phyloP scores from a whole-genome alignment of 1,284 basidiomycete genomes.

The Ustilago nuda region DNA sequence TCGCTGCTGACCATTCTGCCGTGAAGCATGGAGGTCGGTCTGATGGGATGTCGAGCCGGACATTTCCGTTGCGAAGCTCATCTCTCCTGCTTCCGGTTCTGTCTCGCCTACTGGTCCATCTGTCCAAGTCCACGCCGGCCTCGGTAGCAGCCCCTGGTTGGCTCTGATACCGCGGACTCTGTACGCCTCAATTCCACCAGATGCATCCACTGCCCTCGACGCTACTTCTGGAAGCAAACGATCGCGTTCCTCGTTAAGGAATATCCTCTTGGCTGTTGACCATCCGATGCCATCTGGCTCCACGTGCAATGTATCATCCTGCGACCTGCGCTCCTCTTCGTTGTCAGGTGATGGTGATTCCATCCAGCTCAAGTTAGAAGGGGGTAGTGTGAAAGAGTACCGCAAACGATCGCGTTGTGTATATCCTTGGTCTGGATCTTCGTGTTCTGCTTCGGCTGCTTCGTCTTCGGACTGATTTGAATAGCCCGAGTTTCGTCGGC shows the following conservation, averaged over 20 bases:
- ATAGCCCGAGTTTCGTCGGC: slow-evolving; percentile 1
- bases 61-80: slow-evolving; percentile 13
- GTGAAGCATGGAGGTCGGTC: not conserved
- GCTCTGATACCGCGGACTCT: slow-evolving; percentile 26
- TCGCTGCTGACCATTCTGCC: not conserved
- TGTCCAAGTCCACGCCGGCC: slow-evolving; percentile 26
- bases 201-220: slow-evolving; percentile 6
- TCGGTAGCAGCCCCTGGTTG: slow-evolving; percentile 24
- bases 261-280: slow-evolving; percentile 39
- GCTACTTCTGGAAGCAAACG: slow-evolving; percentile 27
- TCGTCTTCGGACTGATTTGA: slow-evolving; percentile 33
- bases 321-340: not conserved
- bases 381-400: slow-evolving; percentile 35
- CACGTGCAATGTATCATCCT: slow-evolving; percentile 16
- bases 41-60: slow-evolving; percentile 11
- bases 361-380: slow-evolving; percentile 31
- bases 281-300: slow-evolving; percentile 43
- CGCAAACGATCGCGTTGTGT: slow-evolving; percentile 32
- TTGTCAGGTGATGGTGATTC: slow-evolving; percentile 15
- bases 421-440: slow-evolving; percentile 26
- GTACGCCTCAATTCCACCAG: slow-evolving; percentile 23
- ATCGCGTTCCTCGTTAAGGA: slow-evolving; percentile 34
- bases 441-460: slow-evolving; percentile 33
- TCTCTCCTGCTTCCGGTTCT: not conserved
- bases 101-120: slow-evolving; percentile 4